phyloP scores from a whole-genome alignment of 352 stramenopile species.

The Phytophthora aleatoria region DNA sequence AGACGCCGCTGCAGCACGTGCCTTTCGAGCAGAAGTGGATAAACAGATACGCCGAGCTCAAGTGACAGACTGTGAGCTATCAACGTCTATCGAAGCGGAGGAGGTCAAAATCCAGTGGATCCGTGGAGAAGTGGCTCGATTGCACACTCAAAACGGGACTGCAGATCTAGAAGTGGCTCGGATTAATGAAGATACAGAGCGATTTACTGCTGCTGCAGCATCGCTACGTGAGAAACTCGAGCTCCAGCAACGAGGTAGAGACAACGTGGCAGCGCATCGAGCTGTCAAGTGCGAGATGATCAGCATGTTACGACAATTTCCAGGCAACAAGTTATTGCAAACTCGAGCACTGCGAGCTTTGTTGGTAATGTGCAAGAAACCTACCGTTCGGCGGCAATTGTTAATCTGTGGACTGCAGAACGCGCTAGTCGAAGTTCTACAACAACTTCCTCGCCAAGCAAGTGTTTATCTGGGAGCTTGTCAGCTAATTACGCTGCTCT shows the following conservation, averaged over 20 bases:
- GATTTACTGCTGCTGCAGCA: constrained; percentile 11
- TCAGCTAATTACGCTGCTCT: constrained; percentile 29
- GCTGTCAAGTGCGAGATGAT: constrained; percentile 39
- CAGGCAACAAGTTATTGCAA: constrained; percentile 32
- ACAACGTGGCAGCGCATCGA: constrained; percentile 15
- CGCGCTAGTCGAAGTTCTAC: constrained; percentile 30
- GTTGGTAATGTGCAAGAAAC: constrained; percentile 27
- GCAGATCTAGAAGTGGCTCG: constrained; percentile 27
- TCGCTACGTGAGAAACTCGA: constrained; percentile 12
- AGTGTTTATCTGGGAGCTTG: constrained; percentile 28
- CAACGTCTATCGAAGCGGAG: constrained; percentile 19
- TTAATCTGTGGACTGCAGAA: constrained; percentile 30
- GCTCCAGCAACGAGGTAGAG: constrained; percentile 17
- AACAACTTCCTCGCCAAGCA: constrained; percentile 22
- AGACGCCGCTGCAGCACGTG: constrained; percentile 16
- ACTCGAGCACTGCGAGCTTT: constrained; percentile 25
- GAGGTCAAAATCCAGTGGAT: constrained; percentile 29
- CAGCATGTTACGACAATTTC: constrained; percentile 29
- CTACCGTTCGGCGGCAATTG: constrained; percentile 26
- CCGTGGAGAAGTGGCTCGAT: constrained; percentile 23
- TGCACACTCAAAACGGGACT: constrained; percentile 32
- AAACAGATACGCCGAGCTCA: constrained; percentile 32
- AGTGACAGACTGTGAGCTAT: constrained; percentile 20
- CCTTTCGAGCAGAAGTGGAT: constrained; percentile 33
- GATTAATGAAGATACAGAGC: constrained; percentile 19